These are phyloP conservation scores for Saccharomyces pastorianus DNA, from an alignment of 1,139 yeast species.

Conservation along the genomic window DNA sequence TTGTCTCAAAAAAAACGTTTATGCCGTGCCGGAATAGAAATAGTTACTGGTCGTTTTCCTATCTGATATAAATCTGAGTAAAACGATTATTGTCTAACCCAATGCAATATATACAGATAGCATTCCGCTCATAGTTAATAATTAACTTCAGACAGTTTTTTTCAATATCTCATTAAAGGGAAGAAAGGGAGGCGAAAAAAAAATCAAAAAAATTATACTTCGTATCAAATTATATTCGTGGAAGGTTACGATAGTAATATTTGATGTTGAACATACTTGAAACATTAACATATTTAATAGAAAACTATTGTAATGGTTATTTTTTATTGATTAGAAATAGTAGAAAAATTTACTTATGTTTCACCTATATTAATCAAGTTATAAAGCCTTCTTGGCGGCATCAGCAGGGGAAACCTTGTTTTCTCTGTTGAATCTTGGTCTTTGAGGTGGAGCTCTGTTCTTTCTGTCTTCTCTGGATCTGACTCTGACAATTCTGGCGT, in stretches of 20 bases:
- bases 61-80: not conserved
- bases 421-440: slow-evolving; percentile 90
- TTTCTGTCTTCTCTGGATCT: slow-evolving; percentile 99
- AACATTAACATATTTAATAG: not conserved
- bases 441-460: slow-evolving; percentile 97
- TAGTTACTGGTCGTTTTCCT: not conserved
- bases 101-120: not conserved
- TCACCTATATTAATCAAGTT: slow-evolving; percentile 16
- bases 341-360: not conserved
- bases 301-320: not conserved
- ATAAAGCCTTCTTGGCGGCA: slow-evolving; percentile 89
- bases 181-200: not conserved
- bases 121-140: not conserved
- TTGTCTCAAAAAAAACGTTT: not conserved
- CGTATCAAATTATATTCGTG: not conserved
- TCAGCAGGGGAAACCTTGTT: slow-evolving; percentile 95
- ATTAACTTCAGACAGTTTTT: not conserved
- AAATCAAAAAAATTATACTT: no score
- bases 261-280: not conserved
- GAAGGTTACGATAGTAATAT: not conserved
- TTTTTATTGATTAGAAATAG: not conserved
- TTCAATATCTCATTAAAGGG: not conserved
- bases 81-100: not conserved
- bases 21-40: not conserved
- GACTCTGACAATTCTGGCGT: slow-evolving; percentile 99